Conservation (phyloP, 1,139 yeast species). For the Saccharomyces hybrid region DNA sequence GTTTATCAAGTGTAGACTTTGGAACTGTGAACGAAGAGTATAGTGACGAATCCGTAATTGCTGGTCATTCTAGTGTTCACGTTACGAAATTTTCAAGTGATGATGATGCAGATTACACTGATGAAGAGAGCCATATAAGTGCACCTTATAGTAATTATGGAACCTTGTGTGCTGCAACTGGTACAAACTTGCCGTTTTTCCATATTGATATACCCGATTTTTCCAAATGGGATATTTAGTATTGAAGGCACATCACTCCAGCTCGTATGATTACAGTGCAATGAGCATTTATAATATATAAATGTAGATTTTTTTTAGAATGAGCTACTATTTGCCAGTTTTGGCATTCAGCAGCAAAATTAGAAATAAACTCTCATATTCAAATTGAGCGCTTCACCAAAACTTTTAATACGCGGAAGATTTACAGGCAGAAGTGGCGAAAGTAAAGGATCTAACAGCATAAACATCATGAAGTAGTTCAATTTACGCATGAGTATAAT, state of each 20-base stretch:
- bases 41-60: constrained; percentile 27
- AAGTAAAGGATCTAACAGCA: too few relatives aligned
- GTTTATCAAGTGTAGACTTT: constrained; percentile 68
- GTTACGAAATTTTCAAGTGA: constrained; percentile 24
- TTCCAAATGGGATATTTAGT: constrained; percentile 29
- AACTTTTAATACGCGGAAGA: too few relatives aligned
- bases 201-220: constrained; percentile 82
- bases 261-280: too few relatives aligned
- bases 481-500: too few relatives aligned
- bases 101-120: constrained; percentile 8
- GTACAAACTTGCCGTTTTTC: constrained; percentile 76
- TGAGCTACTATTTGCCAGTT: too few relatives aligned
- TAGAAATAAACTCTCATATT: too few relatives aligned
- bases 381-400: too few relatives aligned
- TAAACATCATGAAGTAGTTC: too few relatives aligned
- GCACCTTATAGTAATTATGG: constrained; percentile 25
- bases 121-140: neutral
- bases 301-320: too few relatives aligned
- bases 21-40: constrained; percentile 47
- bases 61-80: constrained; percentile 30
- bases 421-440: too few relatives aligned
- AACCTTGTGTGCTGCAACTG: constrained; percentile 43
- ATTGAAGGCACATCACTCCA: neutral
- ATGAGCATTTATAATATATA: too few relatives aligned
- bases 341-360: too few relatives aligned